These are phyloP conservation scores for Neurospora tetraspora DNA, from an alignment of 495 filamentous ascomycete species.

Conservation along the genomic window DNA sequence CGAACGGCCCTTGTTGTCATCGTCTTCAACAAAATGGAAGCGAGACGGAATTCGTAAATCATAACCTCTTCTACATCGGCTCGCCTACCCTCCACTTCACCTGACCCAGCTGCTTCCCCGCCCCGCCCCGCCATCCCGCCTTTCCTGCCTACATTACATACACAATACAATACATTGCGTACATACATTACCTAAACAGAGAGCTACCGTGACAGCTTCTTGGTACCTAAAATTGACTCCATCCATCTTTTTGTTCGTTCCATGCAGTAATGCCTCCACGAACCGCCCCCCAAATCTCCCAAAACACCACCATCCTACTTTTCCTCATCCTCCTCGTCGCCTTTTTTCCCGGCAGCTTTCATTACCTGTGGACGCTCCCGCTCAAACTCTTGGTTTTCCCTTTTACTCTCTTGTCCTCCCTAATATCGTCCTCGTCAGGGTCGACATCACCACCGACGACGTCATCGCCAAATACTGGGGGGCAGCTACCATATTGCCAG, in stretches of 20 bases:
- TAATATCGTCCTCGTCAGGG: background rate
- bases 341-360: slow-evolving; percentile 48
- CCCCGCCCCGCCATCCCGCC: background rate
- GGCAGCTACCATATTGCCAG: slow-evolving; percentile 5
- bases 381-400: slow-evolving; percentile 14
- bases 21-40: background rate
- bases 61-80: background rate
- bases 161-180: background rate
- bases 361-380: slow-evolving; percentile 36
- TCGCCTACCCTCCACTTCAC: background rate
- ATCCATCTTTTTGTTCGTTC: background rate
- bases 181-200: background rate
- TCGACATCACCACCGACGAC: background rate
- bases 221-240: background rate
- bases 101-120: background rate
- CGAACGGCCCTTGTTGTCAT: background rate
- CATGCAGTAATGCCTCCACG: background rate
- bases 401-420: slow-evolving; percentile 14
- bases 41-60: background rate
- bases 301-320: slow-evolving; percentile 32
- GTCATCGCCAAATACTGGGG: background rate
- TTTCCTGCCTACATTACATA: background rate
- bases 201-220: background rate
- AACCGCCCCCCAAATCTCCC: slow-evolving; percentile 7
- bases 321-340: slow-evolving; percentile 38